Conservation (phyloP, 1,284 basidiomycete species). For the Meripilus lineatus region DNA sequence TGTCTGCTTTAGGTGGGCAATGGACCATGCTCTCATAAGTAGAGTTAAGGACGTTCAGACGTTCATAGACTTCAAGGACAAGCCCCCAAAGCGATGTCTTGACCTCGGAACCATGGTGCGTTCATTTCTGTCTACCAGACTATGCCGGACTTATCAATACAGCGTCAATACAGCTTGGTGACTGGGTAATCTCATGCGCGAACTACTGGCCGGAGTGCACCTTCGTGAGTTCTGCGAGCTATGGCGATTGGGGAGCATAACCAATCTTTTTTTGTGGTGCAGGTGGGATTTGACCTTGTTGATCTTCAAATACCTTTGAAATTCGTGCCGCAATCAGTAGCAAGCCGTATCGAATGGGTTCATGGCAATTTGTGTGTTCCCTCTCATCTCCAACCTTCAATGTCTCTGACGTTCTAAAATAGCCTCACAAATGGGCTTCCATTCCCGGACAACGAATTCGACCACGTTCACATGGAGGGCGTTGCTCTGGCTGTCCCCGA, state of each 20-base stretch:
- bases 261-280: neutral
- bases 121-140: neutral
- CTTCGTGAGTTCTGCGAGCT: constrained; percentile 42
- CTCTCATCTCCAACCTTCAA: neutral
- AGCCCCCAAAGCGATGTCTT: constrained; percentile 9
- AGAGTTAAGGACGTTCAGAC: constrained; percentile 8
- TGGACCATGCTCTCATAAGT: constrained; percentile 11
- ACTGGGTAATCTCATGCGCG: constrained; percentile 67
- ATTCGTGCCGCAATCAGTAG: constrained; percentile 8
- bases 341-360: constrained; percentile 14
- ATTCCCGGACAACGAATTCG: constrained; percentile 13
- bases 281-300: constrained; percentile 14
- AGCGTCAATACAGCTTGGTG: constrained; percentile 62
- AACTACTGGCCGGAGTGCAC: constrained; percentile 59
- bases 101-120: constrained; percentile 14
- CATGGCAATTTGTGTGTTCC: constrained; percentile 16
- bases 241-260: too few species aligned
- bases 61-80: constrained; percentile 10
- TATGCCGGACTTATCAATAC: constrained; percentile 3
- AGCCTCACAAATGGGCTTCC: constrained; percentile 11
- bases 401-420: neutral
- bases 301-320: constrained; percentile 12
- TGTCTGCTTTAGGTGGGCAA: constrained; percentile 7
- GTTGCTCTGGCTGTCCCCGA: constrained; percentile 21
- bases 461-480: constrained; percentile 11